A percentile compares a stretch with the other conserved stretches of the same genome.
These are phyloP conservation scores for Fomes fomentarius DNA, from an alignment of 1,284 basidiomycete genomes.

Conservation along the genomic window DNA sequence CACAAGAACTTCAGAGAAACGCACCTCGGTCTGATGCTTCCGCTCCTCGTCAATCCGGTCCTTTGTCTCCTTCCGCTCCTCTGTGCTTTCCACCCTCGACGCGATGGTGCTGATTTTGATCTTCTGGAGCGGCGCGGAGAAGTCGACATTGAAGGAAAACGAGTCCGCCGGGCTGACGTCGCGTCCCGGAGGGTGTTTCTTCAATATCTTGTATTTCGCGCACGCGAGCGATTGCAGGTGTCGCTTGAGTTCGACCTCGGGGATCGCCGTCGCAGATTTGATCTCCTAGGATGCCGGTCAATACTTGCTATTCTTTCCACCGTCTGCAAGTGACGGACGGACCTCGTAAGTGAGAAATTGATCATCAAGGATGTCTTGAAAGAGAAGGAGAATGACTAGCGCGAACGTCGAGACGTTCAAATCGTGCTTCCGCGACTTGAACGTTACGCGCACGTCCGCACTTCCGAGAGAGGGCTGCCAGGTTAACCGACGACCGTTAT, in stretches of 20 bases:
- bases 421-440: constrained; percentile 85
- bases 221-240: constrained; percentile 96
- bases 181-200: constrained; percentile 88
- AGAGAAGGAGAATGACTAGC: constrained; percentile 87
- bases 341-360: constrained; percentile 79
- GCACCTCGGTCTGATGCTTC: constrained; percentile 87
- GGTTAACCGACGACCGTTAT: constrained; percentile 88
- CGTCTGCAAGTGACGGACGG: constrained; percentile 21
- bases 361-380: constrained; percentile 72
- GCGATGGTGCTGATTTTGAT: constrained; percentile 96
- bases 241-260: constrained; percentile 82
- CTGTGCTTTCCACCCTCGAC: constrained; percentile 81
- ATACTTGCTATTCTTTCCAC: too few relatives aligned
- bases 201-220: constrained; percentile 93
- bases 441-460: constrained; percentile 86
- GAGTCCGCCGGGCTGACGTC: constrained; percentile 79
- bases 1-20: constrained; percentile 26
- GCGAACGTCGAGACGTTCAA: constrained; percentile 94
- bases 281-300: constrained; percentile 54
- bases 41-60: constrained; percentile 94
- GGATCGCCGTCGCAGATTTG: constrained; percentile 72
- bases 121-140: constrained; percentile 81
- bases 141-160: constrained; percentile 90
- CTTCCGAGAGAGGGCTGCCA: constrained; percentile 96
- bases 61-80: constrained; percentile 91